These are phyloP conservation scores for Hymenoscyphus occultus DNA, from an alignment of 2,329 filamentous ascomycete species.

Conservation along the genomic window DNA sequence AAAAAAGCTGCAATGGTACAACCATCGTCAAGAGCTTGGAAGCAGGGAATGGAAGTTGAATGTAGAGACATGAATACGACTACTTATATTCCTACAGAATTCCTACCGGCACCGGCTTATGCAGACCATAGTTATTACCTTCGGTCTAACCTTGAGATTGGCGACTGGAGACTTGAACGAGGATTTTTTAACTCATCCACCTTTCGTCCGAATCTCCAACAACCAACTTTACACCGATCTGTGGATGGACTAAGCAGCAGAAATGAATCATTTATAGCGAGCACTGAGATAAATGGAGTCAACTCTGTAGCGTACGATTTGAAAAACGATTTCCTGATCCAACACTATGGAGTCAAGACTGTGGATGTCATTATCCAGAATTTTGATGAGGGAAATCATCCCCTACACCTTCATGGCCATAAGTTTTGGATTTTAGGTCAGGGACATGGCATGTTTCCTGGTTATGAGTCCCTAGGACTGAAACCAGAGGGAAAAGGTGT, in stretches of 20 bases:
- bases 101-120: slow-evolving; percentile 42
- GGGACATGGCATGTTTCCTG: slow-evolving; percentile 62
- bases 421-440: slow-evolving; percentile 58
- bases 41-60: slow-evolving; percentile 38
- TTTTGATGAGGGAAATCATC: slow-evolving; percentile 66
- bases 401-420: slow-evolving; percentile 74
- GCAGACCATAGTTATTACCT: slow-evolving; percentile 53
- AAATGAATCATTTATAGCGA: slow-evolving; percentile 47
- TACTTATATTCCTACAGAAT: slow-evolving; percentile 44
- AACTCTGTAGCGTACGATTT: slow-evolving; percentile 48
- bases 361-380: slow-evolving; percentile 79
- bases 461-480: slow-evolving; percentile 41
- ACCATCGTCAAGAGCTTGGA: slow-evolving; percentile 42
- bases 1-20: slow-evolving; percentile 15
- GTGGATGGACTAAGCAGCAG: slow-evolving; percentile 43
- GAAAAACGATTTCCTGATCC: slow-evolving; percentile 56
- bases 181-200: slow-evolving; percentile 57
- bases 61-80: slow-evolving; percentile 40
- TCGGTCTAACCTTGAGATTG: slow-evolving; percentile 57
- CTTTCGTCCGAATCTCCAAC: slow-evolving; percentile 47
- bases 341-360: slow-evolving; percentile 56
- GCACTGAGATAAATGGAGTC: slow-evolving; percentile 46
- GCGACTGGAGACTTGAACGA: slow-evolving; percentile 54
- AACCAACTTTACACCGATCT: slow-evolving; percentile 50
- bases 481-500: slow-evolving; percentile 35